These are phyloP conservation scores for Seiridium cupressi DNA, from an alignment of 2,329 filamentous ascomycete species.

Conservation along the genomic window DNA sequence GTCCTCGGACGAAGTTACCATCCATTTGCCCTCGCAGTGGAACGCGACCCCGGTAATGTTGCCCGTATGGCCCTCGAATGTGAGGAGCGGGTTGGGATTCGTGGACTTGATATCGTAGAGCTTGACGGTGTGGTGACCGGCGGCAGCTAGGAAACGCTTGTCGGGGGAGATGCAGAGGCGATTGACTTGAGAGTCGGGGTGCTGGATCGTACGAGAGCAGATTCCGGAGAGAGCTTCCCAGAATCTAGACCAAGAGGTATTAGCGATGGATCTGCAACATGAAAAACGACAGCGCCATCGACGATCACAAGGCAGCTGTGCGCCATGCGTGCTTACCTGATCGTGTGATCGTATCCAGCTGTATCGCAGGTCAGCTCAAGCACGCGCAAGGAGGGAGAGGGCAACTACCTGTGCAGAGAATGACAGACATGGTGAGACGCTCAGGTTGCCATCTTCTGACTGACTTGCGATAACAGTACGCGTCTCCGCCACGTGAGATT, in stretches of 20 bases:
- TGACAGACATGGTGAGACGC: slow-evolving; percentile 51
- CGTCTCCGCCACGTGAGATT: not conserved
- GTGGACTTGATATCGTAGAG: slow-evolving; percentile 98
- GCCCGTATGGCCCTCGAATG: slow-evolving; percentile 92
- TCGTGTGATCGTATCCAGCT: slow-evolving; percentile 65
- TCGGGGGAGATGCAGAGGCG: slow-evolving; percentile 97
- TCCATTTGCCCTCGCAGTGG: slow-evolving; percentile 99
- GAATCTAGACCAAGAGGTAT: slow-evolving; percentile 57
- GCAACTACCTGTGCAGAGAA: slow-evolving; percentile 57
- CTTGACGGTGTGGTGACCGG: slow-evolving; percentile 80
- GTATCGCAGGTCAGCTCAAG: slow-evolving; percentile 12
- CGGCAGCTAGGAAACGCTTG: slow-evolving; percentile 91
- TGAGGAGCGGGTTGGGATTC: slow-evolving; percentile 90
- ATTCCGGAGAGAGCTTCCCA: slow-evolving; percentile 98
- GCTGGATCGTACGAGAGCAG: slow-evolving; percentile 95
- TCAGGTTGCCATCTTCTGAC: not conserved
- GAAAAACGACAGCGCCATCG: not conserved
- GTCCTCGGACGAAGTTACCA: slow-evolving; percentile 97
- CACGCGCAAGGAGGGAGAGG: not conserved
- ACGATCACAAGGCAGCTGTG: not conserved
- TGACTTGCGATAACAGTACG: not conserved
- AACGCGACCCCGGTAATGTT: slow-evolving; percentile 97
- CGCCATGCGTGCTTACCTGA: slow-evolving; percentile 41
- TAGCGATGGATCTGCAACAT: not conserved
- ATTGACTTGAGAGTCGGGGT: slow-evolving; percentile 97